Evolutionary conservation across 1,139 yeast species (phyloP), one percentile per base, ranked within the genome.

Genomic region (Candida neerlandica): DNA sequence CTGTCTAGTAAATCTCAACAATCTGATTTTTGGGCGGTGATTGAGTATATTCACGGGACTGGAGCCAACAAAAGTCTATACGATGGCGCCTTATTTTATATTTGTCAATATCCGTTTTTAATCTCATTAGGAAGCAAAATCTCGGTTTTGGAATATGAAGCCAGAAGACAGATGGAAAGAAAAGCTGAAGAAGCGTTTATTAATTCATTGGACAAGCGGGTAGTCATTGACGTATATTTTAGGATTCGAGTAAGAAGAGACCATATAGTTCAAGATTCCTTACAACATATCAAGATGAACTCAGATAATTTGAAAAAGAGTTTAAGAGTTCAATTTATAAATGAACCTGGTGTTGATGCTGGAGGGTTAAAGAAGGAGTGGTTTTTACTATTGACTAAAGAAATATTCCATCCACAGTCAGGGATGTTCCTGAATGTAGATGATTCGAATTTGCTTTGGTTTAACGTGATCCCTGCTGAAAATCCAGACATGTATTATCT

Each of bases 301-400:
- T 81, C 79, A 42, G 66, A 68, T 11, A 90, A 89, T 58, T 72
- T 92, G 53, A 85, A 86, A 60, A 92, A 91, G 62, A 80, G 90
- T 2, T 67, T 92, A 27, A 77, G 83, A 55, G 86, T 94, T 11
- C 92, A 88, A 58, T 94, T 94, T 64, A 66, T 86, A 3, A 85
- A 85, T 48, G 98, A 94, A 61, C 95, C 94, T 0, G 98, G 98
- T 0, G 78, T 92, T 19, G 99, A 94, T 70, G 97, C 91, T 0
- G 99, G 98, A 1, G 99, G 99, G 0, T 73, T 92, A 52, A 82
- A 85, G 56, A 92, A 91, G 62, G 98, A 94, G 62, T 94, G 98
- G 98, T 92, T 94, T 65, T 71, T 84, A 45, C 66, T 91, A 30
- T 69, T 94, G 40, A 84, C 89, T 1, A 80, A 81, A 51, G 85